A percentile compares a stretch with the other conserved stretches of the same genome.
Evolutionary conservation across 805 yeast genomes (phyloP).

Genomic region (Candida chauliodis): DNA sequence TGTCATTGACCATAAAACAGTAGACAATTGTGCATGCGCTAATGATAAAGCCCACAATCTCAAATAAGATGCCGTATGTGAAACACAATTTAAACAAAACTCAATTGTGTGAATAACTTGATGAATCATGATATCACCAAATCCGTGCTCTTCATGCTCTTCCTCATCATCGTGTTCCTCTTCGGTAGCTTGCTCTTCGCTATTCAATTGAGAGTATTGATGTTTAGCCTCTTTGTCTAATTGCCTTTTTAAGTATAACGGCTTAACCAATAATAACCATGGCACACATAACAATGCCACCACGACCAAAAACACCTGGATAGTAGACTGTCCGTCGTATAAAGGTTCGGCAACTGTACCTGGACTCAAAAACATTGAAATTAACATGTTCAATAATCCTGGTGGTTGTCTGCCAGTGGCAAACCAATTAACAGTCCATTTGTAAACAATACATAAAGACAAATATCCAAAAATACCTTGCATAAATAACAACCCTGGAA

Average conservation of each 20-base stretch:
- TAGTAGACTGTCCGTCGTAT: constrained; percentile 71
- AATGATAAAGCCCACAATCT: constrained; percentile 96
- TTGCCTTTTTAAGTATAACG: constrained; percentile 62
- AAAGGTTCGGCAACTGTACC: constrained; percentile 80
- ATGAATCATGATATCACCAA: constrained; percentile 94
- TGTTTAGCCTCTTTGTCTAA: constrained; percentile 53
- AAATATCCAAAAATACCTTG: constrained; percentile 94
- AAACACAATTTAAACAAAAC: constrained; percentile 93
- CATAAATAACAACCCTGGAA: constrained; percentile 94
- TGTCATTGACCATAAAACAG: constrained; percentile 97
- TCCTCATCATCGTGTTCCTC: constrained; percentile 50
- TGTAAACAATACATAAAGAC: constrained; percentile 79
- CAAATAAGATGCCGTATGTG: constrained; percentile 96
- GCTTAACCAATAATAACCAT: constrained; percentile 82
- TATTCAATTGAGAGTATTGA: constrained; percentile 35
- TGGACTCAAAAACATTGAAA: constrained; percentile 92
- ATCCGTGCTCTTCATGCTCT: constrained; percentile 51
- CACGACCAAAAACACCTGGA: constrained; percentile 69
- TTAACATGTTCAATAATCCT: constrained; percentile 88
- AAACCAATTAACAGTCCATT: constrained; percentile 94
- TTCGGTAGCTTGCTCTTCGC: constrained; percentile 18
- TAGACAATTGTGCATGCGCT: constrained; percentile 93
- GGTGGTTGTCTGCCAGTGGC: constrained; percentile 79
- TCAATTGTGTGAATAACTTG: constrained; percentile 98
- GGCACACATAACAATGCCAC: constrained; percentile 91